phyloP scores from a whole-genome alignment of 164 flowering plant genomes.

The Piper betle region DNA sequence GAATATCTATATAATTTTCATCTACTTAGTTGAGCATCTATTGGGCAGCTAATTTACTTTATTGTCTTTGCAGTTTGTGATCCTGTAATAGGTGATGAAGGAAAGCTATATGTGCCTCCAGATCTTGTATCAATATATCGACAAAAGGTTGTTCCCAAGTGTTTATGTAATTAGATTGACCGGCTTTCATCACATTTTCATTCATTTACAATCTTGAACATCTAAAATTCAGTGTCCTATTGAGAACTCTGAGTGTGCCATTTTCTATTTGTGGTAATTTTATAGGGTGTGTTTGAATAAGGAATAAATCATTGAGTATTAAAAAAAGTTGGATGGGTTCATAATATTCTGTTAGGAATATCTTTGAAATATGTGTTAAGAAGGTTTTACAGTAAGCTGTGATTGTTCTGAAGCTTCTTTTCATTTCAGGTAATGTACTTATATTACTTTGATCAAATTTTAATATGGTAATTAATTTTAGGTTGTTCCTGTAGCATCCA shows the following conservation, averaged over 20 bases:
- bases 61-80: slow-evolving; percentile 71
- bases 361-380: too few relatives aligned
- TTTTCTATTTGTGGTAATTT: not conserved
- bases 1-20: too few relatives aligned
- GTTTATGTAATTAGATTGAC: not conserved
- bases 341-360: too few relatives aligned
- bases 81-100: slow-evolving; percentile 99
- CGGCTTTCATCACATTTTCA: too few relatives aligned
- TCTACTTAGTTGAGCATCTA: too few relatives aligned
- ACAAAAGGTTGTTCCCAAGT: slow-evolving; percentile 38
- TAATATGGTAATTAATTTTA: not conserved
- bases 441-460: not conserved
- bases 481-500: slow-evolving; percentile 97
- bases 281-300: not conserved
- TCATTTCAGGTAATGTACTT: not conserved
- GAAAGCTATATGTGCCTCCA: slow-evolving; percentile 88
- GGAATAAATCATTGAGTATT: not conserved
- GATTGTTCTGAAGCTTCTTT: not conserved
- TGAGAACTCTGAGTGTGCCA: not conserved
- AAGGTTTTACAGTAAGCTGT: not conserved
- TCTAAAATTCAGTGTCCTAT: not conserved
- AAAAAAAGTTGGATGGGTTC: not conserved
- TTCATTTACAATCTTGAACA: not conserved
- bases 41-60: not conserved
- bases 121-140: slow-evolving; percentile 78